phyloP scores from a whole-genome alignment of 768 basidiomycete species.

The Boletus tomentosulus region DNA sequence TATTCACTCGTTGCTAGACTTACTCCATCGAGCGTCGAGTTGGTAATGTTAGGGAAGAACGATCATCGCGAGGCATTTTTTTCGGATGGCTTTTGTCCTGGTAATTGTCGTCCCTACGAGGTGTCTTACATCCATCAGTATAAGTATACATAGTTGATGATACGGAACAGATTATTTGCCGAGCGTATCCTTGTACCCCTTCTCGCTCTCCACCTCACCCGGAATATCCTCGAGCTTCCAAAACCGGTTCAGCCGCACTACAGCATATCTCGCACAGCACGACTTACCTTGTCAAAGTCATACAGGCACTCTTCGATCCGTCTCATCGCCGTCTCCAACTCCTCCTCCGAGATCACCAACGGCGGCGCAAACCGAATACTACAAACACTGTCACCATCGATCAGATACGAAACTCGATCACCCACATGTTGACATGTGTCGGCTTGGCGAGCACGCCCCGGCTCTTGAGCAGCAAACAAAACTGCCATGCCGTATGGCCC shows the following conservation, averaged over 20 bases:
- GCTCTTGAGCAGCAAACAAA: slow-evolving; percentile 89
- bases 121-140: slow-evolving; percentile 42
- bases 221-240: slow-evolving; percentile 56
- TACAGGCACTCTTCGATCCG: slow-evolving; percentile 73
- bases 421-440: slow-evolving; percentile 91
- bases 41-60: slow-evolving; percentile 51
- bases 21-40: slow-evolving; percentile 43
- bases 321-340: slow-evolving; percentile 66
- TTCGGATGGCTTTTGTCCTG: slow-evolving; percentile 45
- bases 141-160: too few relatives aligned
- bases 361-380: slow-evolving; percentile 98
- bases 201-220: slow-evolving; percentile 60
- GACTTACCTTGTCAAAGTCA: slow-evolving; percentile 74
- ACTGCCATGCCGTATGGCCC: slow-evolving; percentile 90
- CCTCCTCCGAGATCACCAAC: slow-evolving; percentile 87
- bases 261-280: neutral
- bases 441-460: slow-evolving; percentile 94
- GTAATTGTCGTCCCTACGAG: slow-evolving; percentile 57
- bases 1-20: slow-evolving; percentile 48
- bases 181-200: slow-evolving; percentile 43
- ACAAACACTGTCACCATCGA: slow-evolving; percentile 3
- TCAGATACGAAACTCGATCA: slow-evolving; percentile 7
- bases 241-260: neutral
- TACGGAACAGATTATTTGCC: slow-evolving; percentile 17
- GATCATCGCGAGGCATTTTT: slow-evolving; percentile 38